These are phyloP conservation scores for Coleophoma eucalyptorum DNA, from an alignment of 2,329 filamentous ascomycete species.

Conservation along the genomic window DNA sequence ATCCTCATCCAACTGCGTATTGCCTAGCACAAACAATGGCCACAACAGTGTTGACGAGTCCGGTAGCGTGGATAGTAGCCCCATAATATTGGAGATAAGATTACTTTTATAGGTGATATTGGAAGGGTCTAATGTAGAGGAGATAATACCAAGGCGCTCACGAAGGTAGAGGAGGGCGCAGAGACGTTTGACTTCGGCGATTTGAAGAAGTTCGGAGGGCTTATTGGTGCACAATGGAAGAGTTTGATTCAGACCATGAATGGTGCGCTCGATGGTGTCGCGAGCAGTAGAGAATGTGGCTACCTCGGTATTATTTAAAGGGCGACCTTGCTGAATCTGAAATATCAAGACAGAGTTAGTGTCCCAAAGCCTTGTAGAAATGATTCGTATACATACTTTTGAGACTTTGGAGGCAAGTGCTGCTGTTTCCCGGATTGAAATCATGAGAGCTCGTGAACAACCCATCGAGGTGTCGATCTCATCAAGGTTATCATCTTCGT, in stretches of 20 bases:
- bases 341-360: too few relatives aligned
- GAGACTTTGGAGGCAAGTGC: background rate
- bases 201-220: background rate
- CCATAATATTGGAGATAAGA: background rate
- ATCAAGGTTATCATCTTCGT: background rate
- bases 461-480: background rate
- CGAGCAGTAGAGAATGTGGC: background rate
- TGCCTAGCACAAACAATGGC: background rate
- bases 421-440: background rate
- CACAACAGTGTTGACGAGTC: background rate
- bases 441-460: background rate
- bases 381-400: background rate
- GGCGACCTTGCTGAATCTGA: too few relatives aligned
- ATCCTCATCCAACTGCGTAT: background rate
- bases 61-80: background rate
- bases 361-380: too few relatives aligned
- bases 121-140: background rate
- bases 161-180: background rate
- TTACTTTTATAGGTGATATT: background rate
- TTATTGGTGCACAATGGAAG: background rate
- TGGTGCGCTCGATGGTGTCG: background rate
- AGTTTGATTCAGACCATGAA: background rate
- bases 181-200: background rate
- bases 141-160: background rate
- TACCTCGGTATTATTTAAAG: too few relatives aligned